Evolutionary conservation across 139 green algal species (phyloP), one percentile per base, ranked within the genome.

Genomic region (Axilococcus clingmanii): DNA sequence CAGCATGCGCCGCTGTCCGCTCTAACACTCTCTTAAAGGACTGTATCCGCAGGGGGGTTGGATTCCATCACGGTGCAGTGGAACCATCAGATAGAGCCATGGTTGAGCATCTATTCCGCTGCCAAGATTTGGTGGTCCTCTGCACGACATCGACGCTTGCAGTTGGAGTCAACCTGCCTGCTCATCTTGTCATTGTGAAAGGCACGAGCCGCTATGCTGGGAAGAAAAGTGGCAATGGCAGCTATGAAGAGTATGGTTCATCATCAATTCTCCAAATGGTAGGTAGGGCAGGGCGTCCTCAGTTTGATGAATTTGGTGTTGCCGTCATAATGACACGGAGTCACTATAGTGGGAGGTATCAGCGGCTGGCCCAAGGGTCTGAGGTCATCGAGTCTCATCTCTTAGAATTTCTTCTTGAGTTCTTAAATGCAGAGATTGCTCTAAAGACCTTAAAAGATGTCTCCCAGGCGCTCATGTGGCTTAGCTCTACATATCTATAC

Each of bases 281-380:
- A 16, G 85, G 84, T 2, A 67, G 86, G 25, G 88, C 88, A 8
- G 89, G 89, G 0, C 63, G 89, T 32, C 90, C 90, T 0, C 88
- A 97, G 64, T 97, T 92, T 73, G 89, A 97, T 66, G 85, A 66
- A 0, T 71, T 81, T 31, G 89, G 89, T 0, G 67, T 82, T 9
- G 85, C 84, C 5, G 88, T 97, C 25, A 94, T 97, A 57, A 96
- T 97, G 89, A 95, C 87, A 0, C 53, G 81, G 52, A 71, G 62
- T 5, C 43, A 73, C 37, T 67, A 72, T n/a, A 11, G 20, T 45
- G 12, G 55, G 52, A 79, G 68, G 4, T 88, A 88, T 53, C 42
- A 77, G 41, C 59, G 71, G 36, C 70, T 88, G 49, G 15, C 66
- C n/a, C 16, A 44, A 28, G 72, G 57, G 32, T 15, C 48, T 6